Percentiles rank a stretch among this genome's conserved stretches.
Conservation (phyloP, 306 rosid genomes). For the Cucumis sativus region Cucumber_9930_V3 NC_026655.2:24548001-24548500, state of each 20-base stretch:
- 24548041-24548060: slow-evolving; percentile 3
- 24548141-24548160: neutral
- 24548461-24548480: no score
- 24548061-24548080: slow-evolving; percentile 17
- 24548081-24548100: slow-evolving; percentile 25
- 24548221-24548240: slow-evolving; percentile 68
- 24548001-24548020: neutral
- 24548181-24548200: slow-evolving; percentile 4
- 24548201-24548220: slow-evolving; percentile 23
- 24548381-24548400: no score
- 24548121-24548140: slow-evolving; percentile 26
- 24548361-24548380: no score
- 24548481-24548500: no score
- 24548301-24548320: no score
- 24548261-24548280: neutral
- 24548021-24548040: no score
- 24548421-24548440: no score
- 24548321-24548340: no score
- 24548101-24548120: slow-evolving; percentile 20
- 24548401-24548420: no score
- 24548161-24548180: slow-evolving; percentile 11
- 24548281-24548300: no score
- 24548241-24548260: slow-evolving; percentile 80
- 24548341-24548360: no score
- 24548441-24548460: no score